These are phyloP conservation scores for Starmerella apis DNA, from an alignment of 805 yeast species.

Conservation along the genomic window DNA sequence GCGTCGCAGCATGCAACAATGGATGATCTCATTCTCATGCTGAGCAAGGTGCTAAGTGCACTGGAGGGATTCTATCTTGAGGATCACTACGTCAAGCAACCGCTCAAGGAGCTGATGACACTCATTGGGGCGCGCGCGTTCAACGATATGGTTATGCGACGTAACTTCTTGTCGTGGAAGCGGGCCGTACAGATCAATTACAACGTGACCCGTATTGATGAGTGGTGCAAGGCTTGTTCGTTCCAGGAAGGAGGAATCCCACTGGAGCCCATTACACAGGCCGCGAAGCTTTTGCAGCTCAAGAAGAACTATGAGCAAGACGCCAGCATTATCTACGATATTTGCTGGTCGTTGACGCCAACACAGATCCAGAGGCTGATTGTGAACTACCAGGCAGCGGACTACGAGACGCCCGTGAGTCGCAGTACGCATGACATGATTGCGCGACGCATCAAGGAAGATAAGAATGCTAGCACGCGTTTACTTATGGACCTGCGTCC, in stretches of 20 bases:
- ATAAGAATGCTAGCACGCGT: constrained; percentile 37
- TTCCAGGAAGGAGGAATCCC: constrained; percentile 78
- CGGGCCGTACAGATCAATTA: constrained; percentile 94
- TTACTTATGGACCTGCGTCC: constrained; percentile 35
- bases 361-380: constrained; percentile 90
- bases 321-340: constrained; percentile 83
- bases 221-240: constrained; percentile 94
- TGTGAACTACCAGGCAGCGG: constrained; percentile 81
- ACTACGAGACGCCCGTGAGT: constrained; percentile 86
- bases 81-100: constrained; percentile 70
- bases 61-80: constrained; percentile 87
- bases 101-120: constrained; percentile 68
- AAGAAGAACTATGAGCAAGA: constrained; percentile 83
- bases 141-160: constrained; percentile 89
- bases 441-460: constrained; percentile 39
- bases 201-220: constrained; percentile 91
- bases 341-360: constrained; percentile 87
- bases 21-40: constrained; percentile 86
- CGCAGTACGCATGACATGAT: constrained; percentile 69
- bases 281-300: constrained; percentile 84
- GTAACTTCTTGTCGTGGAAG: constrained; percentile 92
- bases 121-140: constrained; percentile 88
- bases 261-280: constrained; percentile 79
- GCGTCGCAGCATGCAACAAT: constrained; percentile 55
- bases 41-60: constrained; percentile 85